Base-by-base conservation (phyloP, 1,139 yeast genomes). In the Taiozyma sp. region DNA sequence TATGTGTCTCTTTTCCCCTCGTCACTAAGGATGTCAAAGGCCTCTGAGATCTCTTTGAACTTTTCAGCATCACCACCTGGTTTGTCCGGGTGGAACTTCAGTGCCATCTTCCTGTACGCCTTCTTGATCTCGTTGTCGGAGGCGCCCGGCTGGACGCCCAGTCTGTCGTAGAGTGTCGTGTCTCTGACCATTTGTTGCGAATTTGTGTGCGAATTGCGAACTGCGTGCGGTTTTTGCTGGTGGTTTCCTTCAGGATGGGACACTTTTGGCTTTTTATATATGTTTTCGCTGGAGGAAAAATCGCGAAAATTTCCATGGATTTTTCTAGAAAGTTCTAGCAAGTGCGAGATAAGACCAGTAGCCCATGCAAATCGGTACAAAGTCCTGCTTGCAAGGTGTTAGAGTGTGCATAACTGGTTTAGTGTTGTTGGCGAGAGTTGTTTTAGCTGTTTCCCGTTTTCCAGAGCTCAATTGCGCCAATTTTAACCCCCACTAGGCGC, bases 21-120 rank as follows among this genome's bases (percentile, higher is more conserved):
- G 67, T 89, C 88, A 51, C 91, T 83, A 57, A 93, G 76, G 52
- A 93, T 90, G 66, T 93, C 98, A 69, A 87, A 93, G 1, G 98
- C 96, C 68, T 88, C 97, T 23, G 96, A 87, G 36, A 92, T 89
- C 65, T 92, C 95, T 70, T 93, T 93, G 74, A 93, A 93, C 73
- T 92, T 92, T 69, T 87, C 89, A 16, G 96, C 87, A 67, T 91
- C 87, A 57, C 97, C 97, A 8, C 96, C 86, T 14, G 97, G 97
- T 68, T 90, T 90, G 70, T 91, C 97, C 10, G 97, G 97, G 67
- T 91, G 97, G 67, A 81, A 90, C 68, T 90, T 89, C 60, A 90
- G 75, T 0, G 97, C 97, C 63, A 81, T 72, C 67, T 90, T 90
- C 66, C 96, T 78, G 71, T 90, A 90, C 2, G 90, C 96, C 66